Conservation (phyloP, 768 basidiomycete species). For the Phlegmacium glaucopus region DNA sequence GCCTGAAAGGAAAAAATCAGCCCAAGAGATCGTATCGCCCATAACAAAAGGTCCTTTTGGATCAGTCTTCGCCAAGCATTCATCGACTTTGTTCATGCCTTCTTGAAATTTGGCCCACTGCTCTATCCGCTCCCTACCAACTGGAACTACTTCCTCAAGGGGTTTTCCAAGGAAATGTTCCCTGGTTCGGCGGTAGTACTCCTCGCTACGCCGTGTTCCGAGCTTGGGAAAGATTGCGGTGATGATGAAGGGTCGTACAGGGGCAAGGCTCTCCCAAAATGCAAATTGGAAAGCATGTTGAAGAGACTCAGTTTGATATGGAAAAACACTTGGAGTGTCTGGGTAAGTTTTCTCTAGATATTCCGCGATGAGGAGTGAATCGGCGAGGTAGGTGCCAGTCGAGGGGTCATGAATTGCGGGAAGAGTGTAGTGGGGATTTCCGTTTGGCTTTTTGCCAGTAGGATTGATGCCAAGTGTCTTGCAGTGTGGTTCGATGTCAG, state of each 20-base stretch:
- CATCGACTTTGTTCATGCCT: conserved; percentile 14
- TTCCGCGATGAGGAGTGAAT: conserved; percentile 44
- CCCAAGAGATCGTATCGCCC: conserved; percentile 28
- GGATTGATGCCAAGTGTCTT: conserved; percentile 35
- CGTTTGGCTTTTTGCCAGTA: conserved; percentile 26
- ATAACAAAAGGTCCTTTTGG: conserved; percentile 21
- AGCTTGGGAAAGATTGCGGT: background rate
- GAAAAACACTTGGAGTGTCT: conserved; percentile 34
- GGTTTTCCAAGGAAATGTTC: conserved; percentile 14
- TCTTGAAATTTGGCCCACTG: conserved; percentile 21
- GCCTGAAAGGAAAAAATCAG: conserved; percentile 30
- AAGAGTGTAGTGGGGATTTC: conserved; percentile 36
- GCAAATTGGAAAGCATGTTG: background rate
- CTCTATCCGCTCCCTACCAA: conserved; percentile 15
- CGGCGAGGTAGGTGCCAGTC: conserved; percentile 34
- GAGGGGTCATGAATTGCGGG: conserved; percentile 47
- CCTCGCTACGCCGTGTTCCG: background rate
- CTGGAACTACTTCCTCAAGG: conserved; percentile 20
- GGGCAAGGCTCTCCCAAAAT: background rate
- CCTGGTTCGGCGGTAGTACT: conserved; percentile 17
- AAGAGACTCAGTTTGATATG: conserved; percentile 3
- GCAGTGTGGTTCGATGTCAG: conserved; percentile 37
- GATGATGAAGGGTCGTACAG: background rate
- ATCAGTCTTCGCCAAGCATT: conserved; percentile 20
- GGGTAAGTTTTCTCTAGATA: conserved; percentile 53